Evolutionary conservation across 1,284 basidiomycete genomes (phyloP).

Genomic region (Tilletia setariae): DNA sequence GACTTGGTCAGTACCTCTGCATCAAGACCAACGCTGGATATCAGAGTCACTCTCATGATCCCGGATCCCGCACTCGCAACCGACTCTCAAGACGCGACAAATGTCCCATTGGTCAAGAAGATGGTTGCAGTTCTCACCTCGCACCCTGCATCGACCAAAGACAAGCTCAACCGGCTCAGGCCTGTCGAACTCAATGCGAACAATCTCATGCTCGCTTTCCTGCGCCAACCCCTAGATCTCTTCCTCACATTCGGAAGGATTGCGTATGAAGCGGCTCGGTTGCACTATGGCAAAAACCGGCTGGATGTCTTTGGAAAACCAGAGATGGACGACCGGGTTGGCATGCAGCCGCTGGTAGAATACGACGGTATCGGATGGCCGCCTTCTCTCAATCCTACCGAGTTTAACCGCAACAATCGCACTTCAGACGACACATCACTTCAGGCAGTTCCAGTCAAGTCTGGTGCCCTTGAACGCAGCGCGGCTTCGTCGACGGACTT

Average conservation of each 20-base stretch:
- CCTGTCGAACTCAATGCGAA: constrained; percentile 57
- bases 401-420: constrained; percentile 24
- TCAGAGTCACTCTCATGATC: constrained; percentile 36
- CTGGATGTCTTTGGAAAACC: constrained; percentile 67
- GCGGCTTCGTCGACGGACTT: constrained; percentile 16
- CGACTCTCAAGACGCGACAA: neutral
- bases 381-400: constrained; percentile 29
- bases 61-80: constrained; percentile 19
- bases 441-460: neutral
- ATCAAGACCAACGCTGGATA: constrained; percentile 22
- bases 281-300: constrained; percentile 64
- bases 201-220: constrained; percentile 59
- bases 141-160: constrained; percentile 39
- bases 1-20: constrained; percentile 24
- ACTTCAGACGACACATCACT: no score
- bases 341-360: neutral
- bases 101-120: constrained; percentile 47
- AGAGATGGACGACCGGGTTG: constrained; percentile 55
- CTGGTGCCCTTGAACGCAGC: constrained; percentile 20
- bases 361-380: constrained; percentile 29
- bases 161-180: constrained; percentile 19
- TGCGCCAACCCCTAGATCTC: constrained; percentile 61
- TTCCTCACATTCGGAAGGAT: constrained; percentile 67
- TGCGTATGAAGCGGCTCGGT: constrained; percentile 64
- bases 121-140: constrained; percentile 62